Conservation (phyloP, 345 rosid genomes). For the Lepidium africanum region DNA sequence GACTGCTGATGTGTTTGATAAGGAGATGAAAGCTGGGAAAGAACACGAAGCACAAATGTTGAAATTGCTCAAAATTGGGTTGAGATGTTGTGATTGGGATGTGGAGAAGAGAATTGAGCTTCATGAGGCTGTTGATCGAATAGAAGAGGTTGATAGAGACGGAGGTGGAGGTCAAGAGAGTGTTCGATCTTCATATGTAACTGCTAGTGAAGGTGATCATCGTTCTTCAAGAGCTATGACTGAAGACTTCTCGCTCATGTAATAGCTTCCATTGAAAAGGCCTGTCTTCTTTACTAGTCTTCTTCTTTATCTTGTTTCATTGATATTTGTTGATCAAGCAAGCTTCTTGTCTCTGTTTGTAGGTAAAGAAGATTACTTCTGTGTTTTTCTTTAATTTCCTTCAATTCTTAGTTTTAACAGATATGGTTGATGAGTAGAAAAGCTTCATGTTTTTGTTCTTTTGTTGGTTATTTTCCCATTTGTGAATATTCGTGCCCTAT, state of each 20-base stretch:
- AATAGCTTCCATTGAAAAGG: slow-evolving; percentile 15
- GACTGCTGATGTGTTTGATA: slow-evolving; percentile 82
- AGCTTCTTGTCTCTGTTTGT: slow-evolving; percentile 3
- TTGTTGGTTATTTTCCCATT: background rate
- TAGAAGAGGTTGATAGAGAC: slow-evolving; percentile 38
- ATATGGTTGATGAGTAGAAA: slow-evolving; percentile 10
- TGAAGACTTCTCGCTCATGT: slow-evolving; percentile 35
- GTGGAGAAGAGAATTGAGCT: slow-evolving; percentile 63
- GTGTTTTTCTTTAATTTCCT: background rate
- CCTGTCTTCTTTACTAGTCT: background rate
- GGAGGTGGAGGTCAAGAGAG: slow-evolving; percentile 49
- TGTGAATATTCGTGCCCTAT: slow-evolving; percentile 11
- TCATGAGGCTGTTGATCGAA: slow-evolving; percentile 47
- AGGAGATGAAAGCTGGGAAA: slow-evolving; percentile 56
- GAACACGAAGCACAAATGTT: slow-evolving; percentile 65
- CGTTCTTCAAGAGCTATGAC: slow-evolving; percentile 52
- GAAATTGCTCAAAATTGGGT: slow-evolving; percentile 75
- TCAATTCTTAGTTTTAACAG: slow-evolving; percentile 8
- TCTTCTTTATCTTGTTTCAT: slow-evolving; percentile 4
- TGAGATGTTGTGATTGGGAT: slow-evolving; percentile 79
- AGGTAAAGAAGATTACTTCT: slow-evolving; percentile 7
- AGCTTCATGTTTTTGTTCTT: slow-evolving; percentile 22
- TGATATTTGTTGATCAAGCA: slow-evolving; percentile 18
- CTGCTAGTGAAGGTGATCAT: slow-evolving; percentile 47
- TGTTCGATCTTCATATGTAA: slow-evolving; percentile 43